Conservation (phyloP, 305 asterid genomes). For the Nicotiana rustica region DNA sequence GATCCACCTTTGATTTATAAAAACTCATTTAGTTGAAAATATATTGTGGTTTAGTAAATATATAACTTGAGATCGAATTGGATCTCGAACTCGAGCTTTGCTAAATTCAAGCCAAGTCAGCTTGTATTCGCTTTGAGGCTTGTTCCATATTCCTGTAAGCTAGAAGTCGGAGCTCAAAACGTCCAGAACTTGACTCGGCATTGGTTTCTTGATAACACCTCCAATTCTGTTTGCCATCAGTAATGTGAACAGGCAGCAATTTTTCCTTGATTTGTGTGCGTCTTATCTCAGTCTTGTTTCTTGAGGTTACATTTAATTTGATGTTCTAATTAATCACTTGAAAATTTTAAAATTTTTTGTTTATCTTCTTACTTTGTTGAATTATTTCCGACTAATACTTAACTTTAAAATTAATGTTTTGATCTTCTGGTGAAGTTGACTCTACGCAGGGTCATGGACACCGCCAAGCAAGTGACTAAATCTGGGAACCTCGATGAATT, state of each 20-base stretch:
- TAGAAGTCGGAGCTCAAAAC: not conserved
- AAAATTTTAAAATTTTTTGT: slow-evolving; percentile 20
- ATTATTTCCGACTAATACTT: slow-evolving; percentile 24
- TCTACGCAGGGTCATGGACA: slow-evolving; percentile 89
- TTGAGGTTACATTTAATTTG: not conserved
- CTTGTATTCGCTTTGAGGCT: not conserved
- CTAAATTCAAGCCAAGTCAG: not conserved
- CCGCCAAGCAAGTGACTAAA: slow-evolving; percentile 86
- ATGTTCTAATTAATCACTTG: slow-evolving; percentile 9
- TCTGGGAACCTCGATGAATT: slow-evolving; percentile 90
- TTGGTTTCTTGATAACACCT: slow-evolving; percentile 27
- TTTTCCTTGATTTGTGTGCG: not conserved
- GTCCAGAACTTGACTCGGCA: slow-evolving; percentile 10
- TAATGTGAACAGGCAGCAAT: not conserved
- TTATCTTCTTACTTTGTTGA: slow-evolving; percentile 21
- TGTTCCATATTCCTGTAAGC: slow-evolving; percentile 14
- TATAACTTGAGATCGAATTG: not conserved
- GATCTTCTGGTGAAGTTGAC: slow-evolving; percentile 67
- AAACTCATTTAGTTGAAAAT: not conserved
- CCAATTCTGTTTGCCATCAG: not conserved
- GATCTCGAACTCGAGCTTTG: not conserved
- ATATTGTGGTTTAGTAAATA: not conserved
- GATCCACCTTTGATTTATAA: not conserved
- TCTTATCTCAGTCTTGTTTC: not conserved
- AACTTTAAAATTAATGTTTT: not conserved